Percentiles rank a stretch among this genome's conserved stretches.
phyloP scores from a whole-genome alignment of 2,329 filamentous ascomycete genomes.

The Aspergillus sp. region DNA sequence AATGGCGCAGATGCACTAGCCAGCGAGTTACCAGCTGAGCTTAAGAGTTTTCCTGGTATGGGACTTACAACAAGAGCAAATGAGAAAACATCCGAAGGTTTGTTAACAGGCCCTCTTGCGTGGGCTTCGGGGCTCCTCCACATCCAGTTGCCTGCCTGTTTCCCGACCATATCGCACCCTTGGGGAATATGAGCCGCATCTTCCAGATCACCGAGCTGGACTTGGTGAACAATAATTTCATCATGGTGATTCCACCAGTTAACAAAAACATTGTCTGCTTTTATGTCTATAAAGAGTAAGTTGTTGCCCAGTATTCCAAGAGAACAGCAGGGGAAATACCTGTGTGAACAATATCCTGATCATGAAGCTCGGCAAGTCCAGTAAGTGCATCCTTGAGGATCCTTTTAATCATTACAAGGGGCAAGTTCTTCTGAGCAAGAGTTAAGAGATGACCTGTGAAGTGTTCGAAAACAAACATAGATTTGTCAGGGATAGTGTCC shows the following conservation, averaged over 20 bases:
- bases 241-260: background rate
- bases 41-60: background rate
- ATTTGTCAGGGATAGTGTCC: conserved; percentile 46
- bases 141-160: conserved; percentile 30
- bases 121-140: conserved; percentile 39
- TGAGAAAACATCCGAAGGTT: conserved; percentile 37
- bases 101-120: conserved; percentile 24
- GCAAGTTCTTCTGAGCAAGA: conserved; percentile 43
- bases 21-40: conserved; percentile 5
- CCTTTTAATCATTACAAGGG: conserved; percentile 39
- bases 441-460: conserved; percentile 45
- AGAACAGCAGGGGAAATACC: conserved; percentile 13
- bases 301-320: background rate
- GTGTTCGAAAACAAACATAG: conserved; percentile 49
- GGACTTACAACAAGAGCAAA: conserved; percentile 34
- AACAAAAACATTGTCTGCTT: conserved; percentile 7
- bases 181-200: conserved; percentile 9
- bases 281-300: conserved; percentile 6
- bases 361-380: conserved; percentile 37
- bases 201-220: conserved; percentile 9
- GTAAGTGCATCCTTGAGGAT: conserved; percentile 46
- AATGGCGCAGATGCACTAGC: conserved; percentile 49
- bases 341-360: conserved; percentile 35
- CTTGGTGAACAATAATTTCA: background rate
- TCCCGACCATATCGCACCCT: conserved; percentile 7